Evolutionary conservation across 768 basidiomycete genomes (phyloP).

Genomic region (Rossbeevera mucosa): DNA sequence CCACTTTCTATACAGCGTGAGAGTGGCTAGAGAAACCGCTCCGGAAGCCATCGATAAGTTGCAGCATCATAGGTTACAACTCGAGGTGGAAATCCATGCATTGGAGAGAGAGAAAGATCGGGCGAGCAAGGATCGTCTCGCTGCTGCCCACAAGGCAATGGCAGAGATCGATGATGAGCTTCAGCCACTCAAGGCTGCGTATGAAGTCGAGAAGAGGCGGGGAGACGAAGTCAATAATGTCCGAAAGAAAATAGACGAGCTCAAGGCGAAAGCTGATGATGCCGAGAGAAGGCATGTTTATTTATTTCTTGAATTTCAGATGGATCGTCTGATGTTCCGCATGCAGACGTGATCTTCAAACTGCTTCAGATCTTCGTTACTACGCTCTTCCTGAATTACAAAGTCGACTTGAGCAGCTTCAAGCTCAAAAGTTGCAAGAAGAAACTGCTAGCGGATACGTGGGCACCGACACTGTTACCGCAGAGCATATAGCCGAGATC

Average conservation of each 20-base stretch:
- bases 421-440: constrained; percentile 73
- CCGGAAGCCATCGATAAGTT: constrained; percentile 92
- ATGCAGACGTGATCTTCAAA: constrained; percentile 60
- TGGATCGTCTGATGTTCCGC: neutral
- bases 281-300: constrained; percentile 73
- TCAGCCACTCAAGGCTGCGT: constrained; percentile 74
- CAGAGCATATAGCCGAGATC: constrained; percentile 91
- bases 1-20: constrained; percentile 47
- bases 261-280: constrained; percentile 88
- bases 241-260: constrained; percentile 81
- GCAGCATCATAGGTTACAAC: constrained; percentile 81
- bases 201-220: constrained; percentile 80
- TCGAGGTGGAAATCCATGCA: constrained; percentile 94
- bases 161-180: constrained; percentile 83
- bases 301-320: neutral
- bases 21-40: constrained; percentile 90
- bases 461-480: constrained; percentile 67
- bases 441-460: constrained; percentile 52
- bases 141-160: constrained; percentile 67
- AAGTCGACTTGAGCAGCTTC: constrained; percentile 59
- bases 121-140: constrained; percentile 80
- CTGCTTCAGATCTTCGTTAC: constrained; percentile 85
- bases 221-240: constrained; percentile 76
- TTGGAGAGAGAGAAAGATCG: constrained; percentile 88
- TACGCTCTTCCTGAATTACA: constrained; percentile 90